These are phyloP conservation scores for Penicillium antarcticum DNA, from an alignment of 495 filamentous ascomycete species.

Conservation along the genomic window DNA sequence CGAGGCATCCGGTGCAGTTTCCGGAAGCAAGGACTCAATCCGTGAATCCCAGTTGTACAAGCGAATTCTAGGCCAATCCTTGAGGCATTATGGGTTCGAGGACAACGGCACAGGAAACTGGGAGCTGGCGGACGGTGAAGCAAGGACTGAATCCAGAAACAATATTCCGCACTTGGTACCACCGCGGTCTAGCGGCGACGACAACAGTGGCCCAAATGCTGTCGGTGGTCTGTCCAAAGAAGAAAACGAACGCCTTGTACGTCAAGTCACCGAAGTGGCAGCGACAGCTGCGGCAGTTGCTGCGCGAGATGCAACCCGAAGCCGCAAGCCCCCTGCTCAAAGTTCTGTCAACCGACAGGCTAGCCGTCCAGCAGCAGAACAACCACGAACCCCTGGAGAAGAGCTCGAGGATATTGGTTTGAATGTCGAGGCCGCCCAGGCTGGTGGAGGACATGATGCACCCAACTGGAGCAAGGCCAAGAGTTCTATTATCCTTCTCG, in stretches of 20 bases:
- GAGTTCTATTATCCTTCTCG: conserved; percentile 82
- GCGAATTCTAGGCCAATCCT: conserved; percentile 83
- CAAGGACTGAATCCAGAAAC: conserved; percentile 14
- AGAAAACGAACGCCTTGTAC: conserved; percentile 75
- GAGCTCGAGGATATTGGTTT: conserved; percentile 42
- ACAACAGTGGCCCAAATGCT: conserved; percentile 37
- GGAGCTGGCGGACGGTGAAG: conserved; percentile 29
- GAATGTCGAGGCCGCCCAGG: conserved; percentile 32
- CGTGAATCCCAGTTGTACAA: conserved; percentile 89
- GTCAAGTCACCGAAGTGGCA: conserved; percentile 85
- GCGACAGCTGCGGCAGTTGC: conserved; percentile 89
- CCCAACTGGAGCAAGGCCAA: conserved; percentile 95
- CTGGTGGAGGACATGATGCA: conserved; percentile 84
- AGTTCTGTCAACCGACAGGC: conserved; percentile 28
- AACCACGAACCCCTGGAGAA: conserved; percentile 25
- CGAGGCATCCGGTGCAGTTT: conserved; percentile 23
- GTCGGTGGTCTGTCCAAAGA: conserved; percentile 60
- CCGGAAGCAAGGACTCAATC: conserved; percentile 44
- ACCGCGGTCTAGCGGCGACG: conserved; percentile 36
- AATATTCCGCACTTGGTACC: conserved; percentile 68
- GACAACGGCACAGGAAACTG: conserved; percentile 45
- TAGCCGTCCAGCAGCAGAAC: conserved; percentile 26
- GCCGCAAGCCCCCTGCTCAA: conserved; percentile 44
- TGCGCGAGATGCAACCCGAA: conserved; percentile 67
- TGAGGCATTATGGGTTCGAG: conserved; percentile 71